phyloP scores from a whole-genome alignment of 2,329 filamentous ascomycete species.

The Reticulascus tulasneorum region DNA sequence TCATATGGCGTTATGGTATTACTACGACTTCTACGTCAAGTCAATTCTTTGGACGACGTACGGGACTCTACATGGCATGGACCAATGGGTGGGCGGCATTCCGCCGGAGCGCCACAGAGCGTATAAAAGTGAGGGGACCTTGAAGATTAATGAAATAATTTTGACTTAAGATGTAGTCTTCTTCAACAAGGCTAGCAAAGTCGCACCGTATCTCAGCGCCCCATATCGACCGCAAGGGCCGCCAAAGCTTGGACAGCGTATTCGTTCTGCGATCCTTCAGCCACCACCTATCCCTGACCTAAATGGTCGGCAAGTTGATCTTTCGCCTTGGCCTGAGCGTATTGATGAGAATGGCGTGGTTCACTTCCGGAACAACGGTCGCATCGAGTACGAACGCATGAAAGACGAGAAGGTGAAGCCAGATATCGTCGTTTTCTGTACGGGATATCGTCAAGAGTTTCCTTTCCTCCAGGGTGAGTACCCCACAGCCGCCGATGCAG shows the following conservation, averaged over 20 bases:
- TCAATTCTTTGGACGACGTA: constrained; percentile 37
- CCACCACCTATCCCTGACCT: constrained; percentile 18
- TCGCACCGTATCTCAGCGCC: constrained; percentile 26
- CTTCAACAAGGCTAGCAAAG: constrained; percentile 27
- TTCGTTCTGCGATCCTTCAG: constrained; percentile 26
- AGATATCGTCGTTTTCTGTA: constrained; percentile 29
- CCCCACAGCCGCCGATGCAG: constrained; percentile 41
- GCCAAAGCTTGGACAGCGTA: constrained; percentile 14
- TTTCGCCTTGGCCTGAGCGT: constrained; percentile 27
- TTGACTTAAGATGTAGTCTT: constrained; percentile 29
- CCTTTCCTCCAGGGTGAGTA: constrained; percentile 24
- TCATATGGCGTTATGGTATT: constrained; percentile 37
- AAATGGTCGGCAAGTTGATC: constrained; percentile 22
- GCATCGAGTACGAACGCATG: constrained; percentile 24
- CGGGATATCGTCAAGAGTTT: constrained; percentile 28
- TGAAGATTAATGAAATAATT: constrained; percentile 29
- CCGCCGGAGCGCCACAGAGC: constrained; percentile 18
- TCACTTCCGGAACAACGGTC: constrained; percentile 22
- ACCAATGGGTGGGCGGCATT: constrained; percentile 46
- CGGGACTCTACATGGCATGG: constrained; percentile 39
- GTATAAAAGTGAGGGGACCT: too few species aligned
- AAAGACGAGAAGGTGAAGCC: constrained; percentile 22
- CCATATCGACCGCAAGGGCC: constrained; percentile 23
- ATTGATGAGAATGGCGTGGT: constrained; percentile 23
- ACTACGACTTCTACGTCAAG: constrained; percentile 42